Conservation (phyloP, 139 green algal species). For the Tetraselmis striata region DNA sequence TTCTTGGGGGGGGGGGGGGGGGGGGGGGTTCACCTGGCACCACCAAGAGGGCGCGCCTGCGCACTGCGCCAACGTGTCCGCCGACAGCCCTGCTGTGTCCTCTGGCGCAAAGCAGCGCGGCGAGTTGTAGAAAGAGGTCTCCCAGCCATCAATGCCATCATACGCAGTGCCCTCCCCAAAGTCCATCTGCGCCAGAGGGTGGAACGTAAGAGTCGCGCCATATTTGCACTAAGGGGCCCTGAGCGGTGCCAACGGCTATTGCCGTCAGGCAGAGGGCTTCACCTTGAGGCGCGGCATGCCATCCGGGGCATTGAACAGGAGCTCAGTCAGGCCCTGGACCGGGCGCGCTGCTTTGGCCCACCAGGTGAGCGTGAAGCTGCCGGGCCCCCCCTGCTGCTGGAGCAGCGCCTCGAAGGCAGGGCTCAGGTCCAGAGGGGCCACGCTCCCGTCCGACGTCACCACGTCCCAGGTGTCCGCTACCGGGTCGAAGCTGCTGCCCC, state of each 20-base stretch:
- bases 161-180: background rate
- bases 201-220: too few species aligned
- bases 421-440: background rate
- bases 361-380: background rate
- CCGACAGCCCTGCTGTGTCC: background rate
- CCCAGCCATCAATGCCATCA: background rate
- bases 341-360: background rate
- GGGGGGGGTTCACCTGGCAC: background rate
- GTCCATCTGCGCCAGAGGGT: background rate
- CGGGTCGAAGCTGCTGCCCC: background rate
- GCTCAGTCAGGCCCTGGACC: background rate
- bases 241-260: too few species aligned
- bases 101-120: background rate
- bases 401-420: background rate
- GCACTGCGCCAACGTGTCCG: background rate
- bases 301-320: background rate
- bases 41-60: background rate
- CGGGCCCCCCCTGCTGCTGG: background rate
- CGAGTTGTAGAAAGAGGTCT: background rate
- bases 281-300: background rate
- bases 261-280: too few species aligned
- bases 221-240: too few species aligned
- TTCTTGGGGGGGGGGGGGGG: too few species aligned
- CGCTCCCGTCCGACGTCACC: background rate
- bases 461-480: background rate